phyloP scores from a whole-genome alignment of 177 flowering plant species.

The Vitis hybrid region DNA sequence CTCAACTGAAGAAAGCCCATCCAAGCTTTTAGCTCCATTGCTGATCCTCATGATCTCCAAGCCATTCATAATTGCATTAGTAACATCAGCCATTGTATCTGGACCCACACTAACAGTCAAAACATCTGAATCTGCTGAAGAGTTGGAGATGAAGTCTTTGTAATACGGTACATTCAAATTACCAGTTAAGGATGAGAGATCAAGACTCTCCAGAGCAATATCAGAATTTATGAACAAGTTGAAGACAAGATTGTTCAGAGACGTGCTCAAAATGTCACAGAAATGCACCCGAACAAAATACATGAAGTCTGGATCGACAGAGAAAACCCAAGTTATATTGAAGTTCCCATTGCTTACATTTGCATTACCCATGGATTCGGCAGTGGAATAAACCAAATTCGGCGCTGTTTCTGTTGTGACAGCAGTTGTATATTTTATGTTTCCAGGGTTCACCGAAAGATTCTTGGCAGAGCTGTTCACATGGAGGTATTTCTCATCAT shows the following conservation, averaged over 20 bases:
- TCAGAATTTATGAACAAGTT: conserved; percentile 68
- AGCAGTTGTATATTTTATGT: conserved; percentile 37
- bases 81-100: conserved; percentile 41
- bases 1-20: conserved; percentile 54
- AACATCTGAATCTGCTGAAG: conserved; percentile 37
- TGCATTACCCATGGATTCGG: conserved; percentile 70
- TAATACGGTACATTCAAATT: conserved; percentile 57
- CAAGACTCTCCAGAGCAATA: conserved; percentile 49
- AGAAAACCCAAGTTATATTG: conserved; percentile 88
- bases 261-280: conserved; percentile 75
- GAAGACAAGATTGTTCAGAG: conserved; percentile 63
- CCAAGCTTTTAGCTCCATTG: conserved; percentile 67
- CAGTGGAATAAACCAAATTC: conserved; percentile 84
- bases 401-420: conserved; percentile 76
- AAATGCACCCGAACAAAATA: conserved; percentile 82
- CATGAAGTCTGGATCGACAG: conserved; percentile 60
- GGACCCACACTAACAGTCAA: conserved; percentile 86
- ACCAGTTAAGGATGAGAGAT: conserved; percentile 50
- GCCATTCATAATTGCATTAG: conserved; percentile 75
- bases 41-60: conserved; percentile 87
- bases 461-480: conserved; percentile 71
- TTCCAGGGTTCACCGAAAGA: conserved; percentile 52
- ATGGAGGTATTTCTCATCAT: conserved; percentile 74
- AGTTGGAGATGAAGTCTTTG: conserved; percentile 67
- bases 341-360: conserved; percentile 54